Base-by-base conservation (phyloP, 495 filamentous ascomycete genomes). In the Choiromyces venosus region DNA sequence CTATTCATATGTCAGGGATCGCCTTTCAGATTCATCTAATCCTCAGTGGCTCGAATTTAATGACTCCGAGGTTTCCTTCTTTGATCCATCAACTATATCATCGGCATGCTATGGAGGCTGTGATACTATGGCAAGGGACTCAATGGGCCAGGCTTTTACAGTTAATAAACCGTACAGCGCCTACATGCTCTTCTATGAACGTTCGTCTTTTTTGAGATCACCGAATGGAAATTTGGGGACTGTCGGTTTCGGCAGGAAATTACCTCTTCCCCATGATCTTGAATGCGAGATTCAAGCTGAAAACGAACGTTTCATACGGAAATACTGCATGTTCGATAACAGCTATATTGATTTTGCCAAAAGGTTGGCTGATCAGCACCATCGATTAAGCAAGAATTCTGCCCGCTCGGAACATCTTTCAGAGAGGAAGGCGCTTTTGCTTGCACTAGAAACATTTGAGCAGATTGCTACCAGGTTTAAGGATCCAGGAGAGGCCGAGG, bases 121-220 rank as follows among this genome's bases (percentile, higher is more conserved):
- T 21, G 88, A 87, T 72, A 87, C 88, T 66, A 83, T 86, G 38
- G 74, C 81, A 8, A 77, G 75, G 65, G 75, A 77, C 25, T 76
- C 83, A 25, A 81, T 82, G 69, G 82, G 82, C 37, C 79, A 83
- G 78, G 74, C 87, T 78, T 80, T 78, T 64, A 46, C 77, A 37
- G 61, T 80, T 69, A 87, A 88, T 69, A 96, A 95, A 80, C 85
- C 86, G 10, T 94, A 89, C 84, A 96, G 91, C 82, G 95, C 94
- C 25, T 99, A 99, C 79, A 97, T 98, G 93, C 86, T 99, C 52
- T 97, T 99, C 83, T 99, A 98, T 80, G 91, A 97, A 81, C 87
- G 95, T 71, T 89, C 90, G 6, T 89, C 90, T 1, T 88, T 87
- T 18, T 85, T 92, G 71, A 85, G 87, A 75, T 70, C 83, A 85